Evolutionary conservation across 208 protist species (phyloP).

Genomic region (Porcisia deanei): DNA sequence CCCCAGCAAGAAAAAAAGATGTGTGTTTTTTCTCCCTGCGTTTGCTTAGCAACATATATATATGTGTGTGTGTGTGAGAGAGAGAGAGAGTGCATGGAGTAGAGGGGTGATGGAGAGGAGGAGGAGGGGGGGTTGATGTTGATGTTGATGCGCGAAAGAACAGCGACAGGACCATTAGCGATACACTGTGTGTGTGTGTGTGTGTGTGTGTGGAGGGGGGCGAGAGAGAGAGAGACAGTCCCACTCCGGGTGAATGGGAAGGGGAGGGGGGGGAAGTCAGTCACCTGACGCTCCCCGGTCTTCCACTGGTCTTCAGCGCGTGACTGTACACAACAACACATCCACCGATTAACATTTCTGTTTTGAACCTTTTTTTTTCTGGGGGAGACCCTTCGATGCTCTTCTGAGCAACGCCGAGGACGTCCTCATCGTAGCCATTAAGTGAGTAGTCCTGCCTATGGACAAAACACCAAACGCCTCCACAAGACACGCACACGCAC

Average conservation of each 20-base stretch:
- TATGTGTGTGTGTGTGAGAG: neutral
- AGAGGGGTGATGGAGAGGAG: neutral
- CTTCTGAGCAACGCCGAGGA: neutral
- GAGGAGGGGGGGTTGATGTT: neutral
- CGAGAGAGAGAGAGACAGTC: neutral
- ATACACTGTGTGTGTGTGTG: neutral
- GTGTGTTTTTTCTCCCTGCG: neutral
- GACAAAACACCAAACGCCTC: neutral
- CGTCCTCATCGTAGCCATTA: neutral
- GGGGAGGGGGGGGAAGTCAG: too few species aligned
- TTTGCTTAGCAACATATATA: neutral
- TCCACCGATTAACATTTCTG: neutral
- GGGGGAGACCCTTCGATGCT: too few species aligned
- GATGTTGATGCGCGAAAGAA: neutral
- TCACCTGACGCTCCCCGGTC: too few species aligned
- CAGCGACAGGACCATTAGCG: neutral
- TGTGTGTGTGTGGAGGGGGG: neutral
- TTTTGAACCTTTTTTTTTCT: neutral
- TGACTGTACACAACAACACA: neutral
- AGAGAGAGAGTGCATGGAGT: neutral
- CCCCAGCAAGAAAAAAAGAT: neutral
- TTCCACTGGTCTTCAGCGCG: too few species aligned
- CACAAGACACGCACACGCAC: neutral
- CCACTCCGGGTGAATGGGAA: too few species aligned
- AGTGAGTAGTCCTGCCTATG: neutral